Base-by-base conservation (phyloP, 2,329 filamentous ascomycete genomes). In the Volutella citrinella region DNA sequence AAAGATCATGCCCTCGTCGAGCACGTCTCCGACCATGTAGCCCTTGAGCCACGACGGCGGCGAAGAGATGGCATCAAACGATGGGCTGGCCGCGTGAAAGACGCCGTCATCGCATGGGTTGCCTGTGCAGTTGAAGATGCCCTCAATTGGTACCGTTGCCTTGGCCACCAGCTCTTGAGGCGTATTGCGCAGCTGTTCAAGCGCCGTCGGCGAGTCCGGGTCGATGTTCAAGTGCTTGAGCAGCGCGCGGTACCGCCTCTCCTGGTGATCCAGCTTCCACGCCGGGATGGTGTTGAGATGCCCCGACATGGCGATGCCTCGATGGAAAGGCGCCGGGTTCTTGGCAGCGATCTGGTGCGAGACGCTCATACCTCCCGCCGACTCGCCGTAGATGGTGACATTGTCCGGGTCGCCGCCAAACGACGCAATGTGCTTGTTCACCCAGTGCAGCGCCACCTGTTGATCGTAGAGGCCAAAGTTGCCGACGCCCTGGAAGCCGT, bases 1-100 rank as follows among this genome's bases (percentile, higher is more conserved):
- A 23, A 45, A 46, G 1, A 46, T 45, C 42, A 43, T 40, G 5
- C 32, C 42, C 6, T 46, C 44, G 10, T 46, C 39, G 3, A 21
- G 11, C 5, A 34, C 35, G 12, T 45, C 39, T 19, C 42, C 42
- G 3, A 46, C 29, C 29, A 45, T 46, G 10, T 43, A 40, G 6
- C 19, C 16, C 22, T 46, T 34, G 3, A 46, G 33, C 42, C 42
- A 46, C 0, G 12, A 12, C 1, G 42, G 42, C 1, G 34, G 42
- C 4, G 38, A 40, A 10, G 20, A 3, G 6, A 46, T 43, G 3
- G 14, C 12, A 16, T 31, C 16, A 4, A 33, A 27, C 0, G 35
- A 22, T 3, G 43, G 41, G 2, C 12, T 27, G 2, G 5, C 10
- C 2, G 15, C 5, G 11, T 45, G 38, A 3, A 45, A 46, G 11